Evolutionary conservation across 306 rosid species (phyloP).

Genomic region (Medicago lupulina): DNA sequence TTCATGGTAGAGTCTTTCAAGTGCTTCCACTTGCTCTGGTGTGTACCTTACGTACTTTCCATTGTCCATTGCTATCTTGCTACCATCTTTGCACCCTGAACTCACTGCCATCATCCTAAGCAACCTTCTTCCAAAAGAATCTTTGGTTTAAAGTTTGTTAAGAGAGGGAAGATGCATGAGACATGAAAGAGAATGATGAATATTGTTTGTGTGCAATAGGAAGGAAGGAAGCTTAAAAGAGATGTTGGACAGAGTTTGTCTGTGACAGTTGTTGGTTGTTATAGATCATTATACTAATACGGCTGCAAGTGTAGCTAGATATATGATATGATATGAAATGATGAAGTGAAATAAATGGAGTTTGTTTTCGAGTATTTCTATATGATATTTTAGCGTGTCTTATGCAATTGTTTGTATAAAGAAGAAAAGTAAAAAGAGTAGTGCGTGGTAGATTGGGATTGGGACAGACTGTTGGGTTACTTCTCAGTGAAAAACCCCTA

Average conservation of each 20-base stretch:
- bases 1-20: conserved; percentile 91
- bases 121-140: conserved; percentile 42
- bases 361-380: background rate
- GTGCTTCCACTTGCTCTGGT: conserved; percentile 96
- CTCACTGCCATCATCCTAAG: conserved; percentile 75
- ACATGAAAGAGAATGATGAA: conserved; percentile 13
- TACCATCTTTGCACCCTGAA: conserved; percentile 71
- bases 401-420: background rate
- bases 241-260: conserved; percentile 36
- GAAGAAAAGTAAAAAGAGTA: conserved; percentile 24
- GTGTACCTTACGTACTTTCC: conserved; percentile 98
- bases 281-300: background rate
- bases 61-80: conserved; percentile 75
- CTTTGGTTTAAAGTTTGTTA: no score
- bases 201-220: background rate
- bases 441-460: conserved; percentile 45
- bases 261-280: conserved; percentile 32
- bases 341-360: conserved; percentile 29
- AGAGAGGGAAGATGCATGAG: conserved; percentile 25
- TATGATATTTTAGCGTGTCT: background rate
- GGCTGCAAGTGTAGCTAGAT: background rate
- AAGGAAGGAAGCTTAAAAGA: background rate
- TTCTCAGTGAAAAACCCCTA: conserved; percentile 36
- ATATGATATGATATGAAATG: background rate
- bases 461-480: background rate